phyloP scores from a whole-genome alignment of 306 rosid genomes.

The Rosa chinensis region DNA sequence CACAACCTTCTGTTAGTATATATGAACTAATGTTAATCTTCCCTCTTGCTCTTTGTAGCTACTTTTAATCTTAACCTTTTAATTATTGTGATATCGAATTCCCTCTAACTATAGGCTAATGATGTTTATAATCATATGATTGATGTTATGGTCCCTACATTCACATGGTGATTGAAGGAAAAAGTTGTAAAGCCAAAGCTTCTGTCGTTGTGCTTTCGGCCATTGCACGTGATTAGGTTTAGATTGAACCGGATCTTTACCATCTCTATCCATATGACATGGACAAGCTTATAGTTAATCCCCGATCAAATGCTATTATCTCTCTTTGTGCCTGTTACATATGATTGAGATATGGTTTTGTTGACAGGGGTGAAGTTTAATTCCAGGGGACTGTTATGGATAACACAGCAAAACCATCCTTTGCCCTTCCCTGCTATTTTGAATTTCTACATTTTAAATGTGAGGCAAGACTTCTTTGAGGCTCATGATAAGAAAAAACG shows the following conservation, averaged over 20 bases:
- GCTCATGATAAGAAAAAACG: not conserved
- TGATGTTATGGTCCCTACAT: slow-evolving; percentile 39
- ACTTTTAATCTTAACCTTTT: slow-evolving; percentile 24
- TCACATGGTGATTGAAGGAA: slow-evolving; percentile 40
- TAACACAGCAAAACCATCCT: not conserved
- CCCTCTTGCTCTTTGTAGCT: slow-evolving; percentile 19
- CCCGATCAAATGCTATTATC: not conserved
- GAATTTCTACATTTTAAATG: slow-evolving; percentile 2
- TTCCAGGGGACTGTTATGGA: not conserved
- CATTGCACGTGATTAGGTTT: slow-evolving; percentile 29
- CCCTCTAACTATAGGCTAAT: slow-evolving; percentile 18
- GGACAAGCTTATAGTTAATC: not conserved
- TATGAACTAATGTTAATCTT: slow-evolving; percentile 37
- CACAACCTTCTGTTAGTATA: slow-evolving; percentile 29
- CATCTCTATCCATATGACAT: slow-evolving; percentile 18
- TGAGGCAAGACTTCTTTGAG: not conserved
- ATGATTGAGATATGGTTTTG: not conserved
- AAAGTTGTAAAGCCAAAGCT: slow-evolving; percentile 18
- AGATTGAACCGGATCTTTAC: slow-evolving; percentile 13
- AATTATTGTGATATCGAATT: slow-evolving; percentile 40
- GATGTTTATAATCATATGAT: slow-evolving; percentile 39
- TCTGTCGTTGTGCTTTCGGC: slow-evolving; percentile 31
- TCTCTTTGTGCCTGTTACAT: not conserved
- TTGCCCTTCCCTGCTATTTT: not conserved
- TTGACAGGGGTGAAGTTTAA: not conserved